A percentile compares a stretch with the other conserved stretches of the same genome.
These are phyloP conservation scores for Ogataea naganishii DNA, from an alignment of 805 yeast species.

Conservation along the genomic window DNA sequence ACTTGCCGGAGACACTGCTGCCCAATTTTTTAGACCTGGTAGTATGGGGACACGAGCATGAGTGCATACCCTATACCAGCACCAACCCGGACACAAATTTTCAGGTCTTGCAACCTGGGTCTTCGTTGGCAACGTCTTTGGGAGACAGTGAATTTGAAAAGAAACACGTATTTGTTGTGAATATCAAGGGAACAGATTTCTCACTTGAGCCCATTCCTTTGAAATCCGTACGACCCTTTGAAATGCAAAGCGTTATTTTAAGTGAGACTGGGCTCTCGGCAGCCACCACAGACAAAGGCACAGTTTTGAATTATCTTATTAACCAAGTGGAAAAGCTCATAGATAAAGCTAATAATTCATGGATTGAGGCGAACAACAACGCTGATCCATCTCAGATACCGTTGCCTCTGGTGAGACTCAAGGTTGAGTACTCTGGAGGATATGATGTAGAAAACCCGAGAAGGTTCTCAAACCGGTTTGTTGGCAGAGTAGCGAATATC, in stretches of 20 bases:
- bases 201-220: slow-evolving; percentile 53
- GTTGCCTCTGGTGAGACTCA: slow-evolving; percentile 69
- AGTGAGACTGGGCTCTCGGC: slow-evolving; percentile 48
- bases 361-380: slow-evolving; percentile 25
- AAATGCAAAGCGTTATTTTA: slow-evolving; percentile 57
- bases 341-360: slow-evolving; percentile 42
- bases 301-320: slow-evolving; percentile 51
- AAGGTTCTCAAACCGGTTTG: slow-evolving; percentile 83
- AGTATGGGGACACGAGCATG: slow-evolving; percentile 98
- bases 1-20: slow-evolving; percentile 75
- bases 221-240: slow-evolving; percentile 74
- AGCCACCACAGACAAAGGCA: slow-evolving; percentile 48
- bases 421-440: slow-evolving; percentile 87
- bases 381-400: slow-evolving; percentile 33
- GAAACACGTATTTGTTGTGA: slow-evolving; percentile 68
- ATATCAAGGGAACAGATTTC: slow-evolving; percentile 49
- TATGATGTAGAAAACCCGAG: slow-evolving; percentile 88
- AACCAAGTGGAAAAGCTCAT: slow-evolving; percentile 63
- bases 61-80: slow-evolving; percentile 68
- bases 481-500: slow-evolving; percentile 85
- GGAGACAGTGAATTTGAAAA: slow-evolving; percentile 74
- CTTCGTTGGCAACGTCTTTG: slow-evolving; percentile 86
- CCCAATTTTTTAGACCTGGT: slow-evolving; percentile 79
- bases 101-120: slow-evolving; percentile 84
- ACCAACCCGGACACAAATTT: slow-evolving; percentile 55